Percentiles rank a stretch among this genome's conserved stretches.
phyloP scores from a whole-genome alignment of 2,329 filamentous ascomycete species.

The Xylariaceae sp. region DNA sequence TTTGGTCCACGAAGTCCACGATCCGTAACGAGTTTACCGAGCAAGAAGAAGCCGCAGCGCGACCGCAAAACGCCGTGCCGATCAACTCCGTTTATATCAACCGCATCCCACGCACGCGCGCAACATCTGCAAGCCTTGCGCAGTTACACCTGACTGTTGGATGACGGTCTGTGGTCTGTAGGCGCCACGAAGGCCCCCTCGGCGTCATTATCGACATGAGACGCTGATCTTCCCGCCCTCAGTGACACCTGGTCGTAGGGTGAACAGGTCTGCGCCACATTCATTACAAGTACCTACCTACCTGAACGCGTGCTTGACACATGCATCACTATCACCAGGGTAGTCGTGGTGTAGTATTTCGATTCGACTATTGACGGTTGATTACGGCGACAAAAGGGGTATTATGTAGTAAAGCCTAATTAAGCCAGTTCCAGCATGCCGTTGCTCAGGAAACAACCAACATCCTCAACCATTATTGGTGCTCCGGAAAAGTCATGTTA shows the following conservation, averaged over 20 bases:
- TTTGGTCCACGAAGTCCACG: background rate
- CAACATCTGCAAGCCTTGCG: background rate
- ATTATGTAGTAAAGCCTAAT: conserved; percentile 12
- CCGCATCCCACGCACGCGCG: background rate
- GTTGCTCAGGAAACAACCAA: conserved; percentile 4
- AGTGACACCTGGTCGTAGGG: background rate
- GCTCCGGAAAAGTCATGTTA: conserved; percentile 3
- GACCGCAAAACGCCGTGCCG: background rate
- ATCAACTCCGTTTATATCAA: background rate
- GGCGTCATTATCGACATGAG: background rate
- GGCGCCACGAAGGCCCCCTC: background rate
- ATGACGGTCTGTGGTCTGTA: background rate
- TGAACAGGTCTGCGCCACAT: conserved; percentile 1
- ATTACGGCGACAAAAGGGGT: conserved; percentile 9
- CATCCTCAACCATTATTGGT: conserved; percentile 3
- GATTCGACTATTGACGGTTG: conserved; percentile 10
- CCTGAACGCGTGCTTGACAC: conserved; percentile 8
- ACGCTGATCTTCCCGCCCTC: background rate
- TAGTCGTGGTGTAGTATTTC: conserved; percentile 7
- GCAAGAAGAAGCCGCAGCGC: conserved; percentile 2
- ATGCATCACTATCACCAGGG: conserved; percentile 1
- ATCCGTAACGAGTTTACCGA: background rate
- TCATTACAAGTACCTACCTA: background rate
- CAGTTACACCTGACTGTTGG: background rate
- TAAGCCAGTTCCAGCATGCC: conserved; percentile 15